A percentile compares a stretch with the other conserved stretches of the same genome.
Evolutionary conservation across 495 filamentous ascomycete genomes (phyloP).

Genomic region (Lasiosphaeria miniovina): DNA sequence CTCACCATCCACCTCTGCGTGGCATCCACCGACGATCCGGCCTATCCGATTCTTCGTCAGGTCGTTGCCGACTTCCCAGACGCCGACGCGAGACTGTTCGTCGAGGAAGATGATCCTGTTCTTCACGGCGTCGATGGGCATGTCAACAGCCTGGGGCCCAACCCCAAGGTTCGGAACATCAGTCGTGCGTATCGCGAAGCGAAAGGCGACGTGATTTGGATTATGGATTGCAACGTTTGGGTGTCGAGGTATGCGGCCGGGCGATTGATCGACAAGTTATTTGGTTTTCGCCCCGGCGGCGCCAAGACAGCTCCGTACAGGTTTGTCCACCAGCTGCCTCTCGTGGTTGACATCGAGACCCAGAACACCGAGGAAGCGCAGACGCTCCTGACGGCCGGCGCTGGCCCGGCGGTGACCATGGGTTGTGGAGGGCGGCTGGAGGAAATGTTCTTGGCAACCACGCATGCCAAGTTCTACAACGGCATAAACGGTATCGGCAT

Average conservation of each 20-base stretch:
- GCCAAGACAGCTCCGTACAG: constrained; percentile 64
- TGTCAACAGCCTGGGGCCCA: constrained; percentile 72
- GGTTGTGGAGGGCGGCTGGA: constrained; percentile 77
- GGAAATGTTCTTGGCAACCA: constrained; percentile 88
- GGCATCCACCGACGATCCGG: constrained; percentile 71
- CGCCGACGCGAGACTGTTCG: constrained; percentile 69
- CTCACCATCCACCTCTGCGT: constrained; percentile 84
- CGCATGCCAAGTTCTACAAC: constrained; percentile 97
- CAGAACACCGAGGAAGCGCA: constrained; percentile 25
- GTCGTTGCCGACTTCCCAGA: constrained; percentile 67
- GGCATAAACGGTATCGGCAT: constrained; percentile 92
- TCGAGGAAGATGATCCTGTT: constrained; percentile 86
- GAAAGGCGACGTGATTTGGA: constrained; percentile 88
- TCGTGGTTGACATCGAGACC: constrained; percentile 70
- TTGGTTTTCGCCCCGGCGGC: constrained; percentile 54
- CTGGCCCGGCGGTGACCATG: constrained; percentile 16
- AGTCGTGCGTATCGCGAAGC: constrained; percentile 94
- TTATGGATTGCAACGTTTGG: constrained; percentile 97
- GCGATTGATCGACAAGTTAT: constrained; percentile 83
- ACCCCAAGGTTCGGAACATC: constrained; percentile 97
- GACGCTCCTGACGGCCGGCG: constrained; percentile 14
- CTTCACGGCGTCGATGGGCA: constrained; percentile 53
- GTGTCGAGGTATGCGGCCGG: constrained; percentile 72
- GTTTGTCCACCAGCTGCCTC: constrained; percentile 91
- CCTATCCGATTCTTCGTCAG: constrained; percentile 67